phyloP scores from a whole-genome alignment of 202 grass and related monocot genomes.

The Panicum virgatum region DNA sequence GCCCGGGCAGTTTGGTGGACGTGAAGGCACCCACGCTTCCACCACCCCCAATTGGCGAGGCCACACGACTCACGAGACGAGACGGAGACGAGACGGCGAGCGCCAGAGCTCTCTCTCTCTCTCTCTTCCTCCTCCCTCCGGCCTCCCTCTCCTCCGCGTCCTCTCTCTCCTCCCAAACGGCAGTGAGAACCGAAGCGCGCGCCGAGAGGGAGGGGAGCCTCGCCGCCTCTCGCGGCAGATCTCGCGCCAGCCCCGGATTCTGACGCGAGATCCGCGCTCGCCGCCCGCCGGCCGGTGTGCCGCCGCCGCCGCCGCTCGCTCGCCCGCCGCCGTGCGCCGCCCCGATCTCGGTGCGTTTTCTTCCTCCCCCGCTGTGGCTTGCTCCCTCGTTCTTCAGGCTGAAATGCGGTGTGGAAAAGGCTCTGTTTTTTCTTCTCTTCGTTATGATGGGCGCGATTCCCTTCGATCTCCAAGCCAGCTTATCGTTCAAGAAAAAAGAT shows the following conservation, averaged over 20 bases:
- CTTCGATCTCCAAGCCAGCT: slow-evolving; percentile 21
- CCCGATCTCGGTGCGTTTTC: slow-evolving; percentile 32
- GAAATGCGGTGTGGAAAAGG: neutral
- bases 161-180: neutral
- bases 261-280: slow-evolving; percentile 25
- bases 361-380: neutral
- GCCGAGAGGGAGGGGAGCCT: neutral
- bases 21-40: slow-evolving; percentile 2
- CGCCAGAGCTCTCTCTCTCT: neutral
- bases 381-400: neutral
- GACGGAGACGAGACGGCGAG: neutral
- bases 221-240: slow-evolving; percentile 21
- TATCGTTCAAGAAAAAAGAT: neutral
- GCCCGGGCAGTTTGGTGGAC: slow-evolving; percentile 29
- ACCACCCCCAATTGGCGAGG: slow-evolving; percentile 12
- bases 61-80: too few species aligned
- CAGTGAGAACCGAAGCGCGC: neutral
- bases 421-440: neutral
- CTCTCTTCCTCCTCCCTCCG: neutral
- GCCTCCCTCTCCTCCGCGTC: neutral
- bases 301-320: neutral
- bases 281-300: neutral
- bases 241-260: slow-evolving; percentile 6
- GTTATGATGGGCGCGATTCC: neutral
- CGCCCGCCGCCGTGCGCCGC: too few species aligned